Evolutionary conservation across 768 basidiomycete genomes (phyloP).

Genomic region (Dioszegia aurantiaca): DNA sequence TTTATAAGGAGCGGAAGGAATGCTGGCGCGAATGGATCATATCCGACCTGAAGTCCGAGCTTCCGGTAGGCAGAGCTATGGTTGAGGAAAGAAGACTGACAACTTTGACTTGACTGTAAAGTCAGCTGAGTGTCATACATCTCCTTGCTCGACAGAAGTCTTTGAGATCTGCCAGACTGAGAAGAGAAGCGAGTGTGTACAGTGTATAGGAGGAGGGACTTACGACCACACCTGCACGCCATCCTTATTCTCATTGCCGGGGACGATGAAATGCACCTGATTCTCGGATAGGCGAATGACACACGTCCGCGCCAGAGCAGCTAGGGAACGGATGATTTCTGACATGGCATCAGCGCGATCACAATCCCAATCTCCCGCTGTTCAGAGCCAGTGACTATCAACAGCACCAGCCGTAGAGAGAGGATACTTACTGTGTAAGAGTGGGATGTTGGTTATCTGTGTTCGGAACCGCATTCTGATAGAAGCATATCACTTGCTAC

Average conservation of each 20-base stretch:
- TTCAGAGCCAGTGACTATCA: too few species aligned
- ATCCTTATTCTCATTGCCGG: constrained; percentile 47
- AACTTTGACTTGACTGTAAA: constrained; percentile 43
- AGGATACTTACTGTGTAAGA: constrained; percentile 41
- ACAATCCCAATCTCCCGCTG: too few species aligned
- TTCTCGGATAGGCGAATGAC: constrained; percentile 43
- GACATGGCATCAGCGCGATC: neutral
- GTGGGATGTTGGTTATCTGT: constrained; percentile 38
- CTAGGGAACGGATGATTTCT: constrained; percentile 48
- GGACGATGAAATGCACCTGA: constrained; percentile 49
- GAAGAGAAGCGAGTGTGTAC: neutral
- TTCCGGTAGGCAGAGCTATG: neutral
- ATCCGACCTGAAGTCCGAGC: too few species aligned
- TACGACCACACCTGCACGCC: constrained; percentile 53
- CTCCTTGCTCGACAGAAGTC: neutral
- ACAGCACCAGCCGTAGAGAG: too few species aligned
- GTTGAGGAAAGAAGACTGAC: constrained; percentile 21
- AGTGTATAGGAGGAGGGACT: constrained; percentile 20
- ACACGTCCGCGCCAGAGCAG: constrained; percentile 39
- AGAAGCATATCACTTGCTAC: neutral
- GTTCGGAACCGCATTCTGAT: constrained; percentile 48
- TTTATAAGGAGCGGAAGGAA: too few species aligned
- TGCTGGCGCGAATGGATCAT: too few species aligned
- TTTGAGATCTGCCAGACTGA: neutral
- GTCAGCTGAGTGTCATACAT: neutral